A percentile compares a stretch with the other conserved stretches of the same genome.
These are phyloP conservation scores for Gamarada debralockiae DNA, from an alignment of 495 filamentous ascomycete genomes.

Conservation along the genomic window DNA sequence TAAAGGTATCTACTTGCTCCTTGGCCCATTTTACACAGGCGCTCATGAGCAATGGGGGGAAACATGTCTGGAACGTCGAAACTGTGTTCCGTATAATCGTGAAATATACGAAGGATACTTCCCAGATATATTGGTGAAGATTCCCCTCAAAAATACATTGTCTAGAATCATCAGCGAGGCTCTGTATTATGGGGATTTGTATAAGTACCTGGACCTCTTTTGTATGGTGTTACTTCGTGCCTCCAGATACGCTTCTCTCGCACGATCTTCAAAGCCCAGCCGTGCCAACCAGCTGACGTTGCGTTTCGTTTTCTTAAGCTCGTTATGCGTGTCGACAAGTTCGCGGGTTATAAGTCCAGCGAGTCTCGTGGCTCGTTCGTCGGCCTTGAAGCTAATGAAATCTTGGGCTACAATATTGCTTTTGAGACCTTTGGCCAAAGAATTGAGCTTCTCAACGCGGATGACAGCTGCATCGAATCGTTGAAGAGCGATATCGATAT, in stretches of 20 bases:
- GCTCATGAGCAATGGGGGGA: constrained; percentile 79
- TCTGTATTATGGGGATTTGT: neutral
- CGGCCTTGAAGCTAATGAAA: constrained; percentile 82
- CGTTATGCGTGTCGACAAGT: constrained; percentile 68
- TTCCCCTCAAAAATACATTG: constrained; percentile 93
- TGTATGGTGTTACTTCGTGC: constrained; percentile 72
- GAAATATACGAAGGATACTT: constrained; percentile 96
- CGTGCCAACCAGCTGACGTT: constrained; percentile 80
- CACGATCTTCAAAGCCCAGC: constrained; percentile 85
- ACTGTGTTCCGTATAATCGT: constrained; percentile 89
- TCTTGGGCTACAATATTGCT: constrained; percentile 82
- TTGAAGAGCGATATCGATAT: constrained; percentile 92
- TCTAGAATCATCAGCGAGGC: constrained; percentile 36
- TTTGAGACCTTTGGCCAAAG: constrained; percentile 72
- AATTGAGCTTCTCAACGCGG: constrained; percentile 76
- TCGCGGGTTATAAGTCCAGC: constrained; percentile 70
- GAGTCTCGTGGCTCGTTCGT: constrained; percentile 78
- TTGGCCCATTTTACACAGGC: constrained; percentile 97
- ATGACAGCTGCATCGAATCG: constrained; percentile 80
- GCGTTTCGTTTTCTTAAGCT: constrained; percentile 60
- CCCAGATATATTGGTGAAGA: constrained; percentile 86
- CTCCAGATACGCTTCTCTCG: constrained; percentile 79
- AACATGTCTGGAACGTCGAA: constrained; percentile 82
- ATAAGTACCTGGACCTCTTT: constrained; percentile 71
- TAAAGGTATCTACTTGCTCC: constrained; percentile 86